Evolutionary conservation across 139 green algal genomes (phyloP).

Genomic region (Chlorella sp.): DNA sequence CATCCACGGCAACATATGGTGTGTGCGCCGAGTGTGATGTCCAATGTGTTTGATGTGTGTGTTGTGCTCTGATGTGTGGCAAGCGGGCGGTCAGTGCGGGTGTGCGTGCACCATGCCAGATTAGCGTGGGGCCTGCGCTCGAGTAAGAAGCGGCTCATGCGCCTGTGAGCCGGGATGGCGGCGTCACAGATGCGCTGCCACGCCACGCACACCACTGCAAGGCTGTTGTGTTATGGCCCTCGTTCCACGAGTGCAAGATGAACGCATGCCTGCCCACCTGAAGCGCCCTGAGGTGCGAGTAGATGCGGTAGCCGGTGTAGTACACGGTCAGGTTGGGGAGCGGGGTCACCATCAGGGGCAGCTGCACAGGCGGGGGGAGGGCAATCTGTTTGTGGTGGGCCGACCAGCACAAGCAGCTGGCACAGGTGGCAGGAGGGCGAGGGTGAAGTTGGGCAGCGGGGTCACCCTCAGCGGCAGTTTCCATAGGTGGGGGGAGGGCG

Average conservation of each 20-base stretch:
- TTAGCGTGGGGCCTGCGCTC: background rate
- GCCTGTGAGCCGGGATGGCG: too few relatives aligned
- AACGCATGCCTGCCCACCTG: too few relatives aligned
- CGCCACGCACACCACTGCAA: too few relatives aligned
- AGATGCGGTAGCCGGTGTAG: slow-evolving; percentile 70
- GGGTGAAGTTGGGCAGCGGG: slow-evolving; percentile 75
- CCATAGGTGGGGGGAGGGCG: background rate
- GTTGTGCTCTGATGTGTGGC: too few relatives aligned
- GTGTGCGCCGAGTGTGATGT: too few relatives aligned
- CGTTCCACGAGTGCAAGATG: too few relatives aligned
- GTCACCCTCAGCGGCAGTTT: slow-evolving; percentile 63
- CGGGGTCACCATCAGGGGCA: slow-evolving; percentile 65
- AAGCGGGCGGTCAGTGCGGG: too few relatives aligned
- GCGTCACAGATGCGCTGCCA: too few relatives aligned
- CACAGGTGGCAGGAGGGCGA: slow-evolving; percentile 16
- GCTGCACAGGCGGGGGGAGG: slow-evolving; percentile 7
- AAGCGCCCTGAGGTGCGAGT: slow-evolving; percentile 63
- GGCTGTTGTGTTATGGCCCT: too few relatives aligned
- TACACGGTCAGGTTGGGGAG: slow-evolving; percentile 80
- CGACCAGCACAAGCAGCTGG: background rate
- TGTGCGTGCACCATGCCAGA: too few relatives aligned
- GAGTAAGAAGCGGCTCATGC: background rate
- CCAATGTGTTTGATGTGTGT: too few relatives aligned
- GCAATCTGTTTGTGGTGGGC: background rate
- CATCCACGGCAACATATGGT: background rate